Evolutionary conservation across 352 stramenopile genomes (phyloP).

Genomic region (Globisporangium middletonii): DNA sequence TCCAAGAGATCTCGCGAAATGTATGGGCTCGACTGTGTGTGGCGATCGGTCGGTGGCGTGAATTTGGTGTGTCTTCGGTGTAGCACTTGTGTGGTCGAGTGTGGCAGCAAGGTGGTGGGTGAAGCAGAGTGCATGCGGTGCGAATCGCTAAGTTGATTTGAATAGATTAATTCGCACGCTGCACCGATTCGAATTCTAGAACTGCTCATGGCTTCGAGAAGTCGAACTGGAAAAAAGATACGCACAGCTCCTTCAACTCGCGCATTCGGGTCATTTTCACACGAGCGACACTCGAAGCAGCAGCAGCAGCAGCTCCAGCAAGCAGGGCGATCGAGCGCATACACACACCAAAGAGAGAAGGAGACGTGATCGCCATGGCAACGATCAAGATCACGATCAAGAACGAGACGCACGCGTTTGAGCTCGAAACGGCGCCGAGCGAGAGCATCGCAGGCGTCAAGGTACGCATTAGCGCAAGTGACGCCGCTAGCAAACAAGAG

Average conservation of each 20-base stretch:
- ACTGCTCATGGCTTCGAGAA: neutral
- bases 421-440: slow-evolving; percentile 56
- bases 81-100: neutral
- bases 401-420: slow-evolving; percentile 65
- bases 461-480: slow-evolving; percentile 11
- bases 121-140: too few relatives aligned
- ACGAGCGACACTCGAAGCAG: neutral
- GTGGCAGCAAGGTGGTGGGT: too few relatives aligned
- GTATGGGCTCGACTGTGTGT: too few relatives aligned
- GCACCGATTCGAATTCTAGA: neutral
- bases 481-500: neutral
- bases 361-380: slow-evolving; percentile 8
- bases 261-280: neutral
- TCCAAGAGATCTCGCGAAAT: neutral
- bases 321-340: neutral
- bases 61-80: neutral
- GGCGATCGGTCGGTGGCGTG: neutral
- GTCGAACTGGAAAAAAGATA: neutral
- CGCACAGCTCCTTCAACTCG: neutral
- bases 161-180: too few relatives aligned
- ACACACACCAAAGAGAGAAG: neutral
- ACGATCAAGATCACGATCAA: slow-evolving; percentile 80
- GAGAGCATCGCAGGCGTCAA: slow-evolving; percentile 82
- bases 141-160: too few relatives aligned
- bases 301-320: neutral